Base-by-base conservation (phyloP, 1,139 yeast genomes). In the Torulaspora pretoriensis region DNA sequence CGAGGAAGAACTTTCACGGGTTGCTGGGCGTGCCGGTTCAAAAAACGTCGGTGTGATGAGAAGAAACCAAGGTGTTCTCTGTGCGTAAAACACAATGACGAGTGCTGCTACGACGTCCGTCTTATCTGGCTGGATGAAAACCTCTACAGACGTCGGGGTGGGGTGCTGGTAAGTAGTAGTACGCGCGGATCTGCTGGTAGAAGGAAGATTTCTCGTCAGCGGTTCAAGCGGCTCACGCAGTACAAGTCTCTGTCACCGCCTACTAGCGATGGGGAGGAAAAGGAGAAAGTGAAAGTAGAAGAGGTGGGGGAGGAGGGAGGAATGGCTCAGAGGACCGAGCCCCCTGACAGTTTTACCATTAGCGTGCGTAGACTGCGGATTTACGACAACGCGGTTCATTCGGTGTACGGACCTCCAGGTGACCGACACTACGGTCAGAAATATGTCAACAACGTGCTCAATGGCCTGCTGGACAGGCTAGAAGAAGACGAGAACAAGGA, bases 11-110 rank as follows among this genome's bases (percentile, higher is more conserved):
- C 58, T 1, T 60, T 60, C 26, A 60, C 60, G 8, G 65, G 65
- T 6, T 60, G 65, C 45, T 60, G 65, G 65, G 59, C 63, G 8
- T 60, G 65, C 33, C 43, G 65, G 34, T 53, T 56, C 19, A 60
- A 57, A 43, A 60, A 60, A 39, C 50, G 62, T 23, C 53, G 57
- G 29, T 60, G 65, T 44, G 64, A 60, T 42, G 56, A 56, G 37
- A 31, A 31, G 2, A 57, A 49, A 43, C 63, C 63, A 1, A 26
- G 46, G 13, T 60, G 65, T 29, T 45, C 60, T 1, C 33, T 54
- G 13, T 60, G 65, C 35, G 36, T 45, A 14, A 52, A 48, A 29
- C 57, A 58, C 32, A 50, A 53, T 10, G 55, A 52, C 28, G 40
- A 37, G 8, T 60, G 65, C 34, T 54, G 59, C 22, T 60, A 57